Conservation (phyloP, 164 flowering plant genomes). For the Tetrastigma voinierianum region DNA sequence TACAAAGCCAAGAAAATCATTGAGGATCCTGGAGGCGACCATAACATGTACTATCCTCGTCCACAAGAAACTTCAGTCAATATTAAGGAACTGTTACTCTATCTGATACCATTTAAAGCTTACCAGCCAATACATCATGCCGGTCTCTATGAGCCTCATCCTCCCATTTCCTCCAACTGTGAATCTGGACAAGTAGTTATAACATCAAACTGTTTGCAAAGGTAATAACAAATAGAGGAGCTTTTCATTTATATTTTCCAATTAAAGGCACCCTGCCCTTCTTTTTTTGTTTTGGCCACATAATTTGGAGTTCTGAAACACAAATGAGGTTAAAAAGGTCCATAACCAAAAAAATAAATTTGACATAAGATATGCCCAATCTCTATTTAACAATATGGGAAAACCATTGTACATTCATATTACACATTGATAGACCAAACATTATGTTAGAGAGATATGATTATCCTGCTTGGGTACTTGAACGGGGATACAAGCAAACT, state of each 20-base stretch:
- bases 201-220: conserved; percentile 4
- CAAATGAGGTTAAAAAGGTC: no score
- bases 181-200: conserved; percentile 50
- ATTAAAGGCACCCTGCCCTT: no score
- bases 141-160: conserved; percentile 81
- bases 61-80: neutral
- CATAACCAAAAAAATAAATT: no score
- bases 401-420: no score
- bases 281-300: no score
- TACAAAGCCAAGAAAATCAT: neutral
- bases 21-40: neutral
- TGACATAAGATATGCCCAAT: no score
- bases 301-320: no score
- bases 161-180: conserved; percentile 96
- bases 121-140: conserved; percentile 66
- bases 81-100: neutral
- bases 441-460: no score
- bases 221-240: neutral
- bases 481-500: no score
- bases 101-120: conserved; percentile 4
- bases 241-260: neutral
- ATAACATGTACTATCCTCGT: neutral
- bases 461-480: no score
- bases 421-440: no score
- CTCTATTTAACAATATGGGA: no score